Conservation (phyloP, 2,329 filamentous ascomycete genomes). For the Botrytis cinerea region DNA sequence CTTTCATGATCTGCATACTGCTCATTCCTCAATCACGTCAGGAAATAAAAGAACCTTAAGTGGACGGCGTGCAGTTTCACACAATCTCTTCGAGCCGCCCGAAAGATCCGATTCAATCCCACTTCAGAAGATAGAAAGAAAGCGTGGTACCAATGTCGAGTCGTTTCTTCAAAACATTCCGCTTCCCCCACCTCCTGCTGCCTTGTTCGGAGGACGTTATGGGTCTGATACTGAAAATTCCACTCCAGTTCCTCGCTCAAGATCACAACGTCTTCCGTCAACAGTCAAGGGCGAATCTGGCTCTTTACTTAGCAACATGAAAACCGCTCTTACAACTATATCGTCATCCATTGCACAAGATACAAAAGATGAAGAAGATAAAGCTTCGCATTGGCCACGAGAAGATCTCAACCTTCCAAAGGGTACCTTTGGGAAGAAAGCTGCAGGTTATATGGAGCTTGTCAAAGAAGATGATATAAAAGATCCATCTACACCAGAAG, state of each 20-base stretch:
- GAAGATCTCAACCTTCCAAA: constrained; percentile 5
- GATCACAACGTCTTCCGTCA: constrained; percentile 15
- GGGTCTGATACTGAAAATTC: constrained; percentile 9
- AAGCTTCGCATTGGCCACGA: constrained; percentile 17
- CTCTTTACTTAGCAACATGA: constrained; percentile 22
- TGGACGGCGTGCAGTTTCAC: constrained; percentile 16
- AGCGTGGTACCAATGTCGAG: constrained; percentile 15
- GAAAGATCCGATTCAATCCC: constrained; percentile 33
- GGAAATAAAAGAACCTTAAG: constrained; percentile 30
- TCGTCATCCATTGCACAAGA: constrained; percentile 23
- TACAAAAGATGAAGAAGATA: neutral
- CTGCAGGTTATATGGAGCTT: neutral
- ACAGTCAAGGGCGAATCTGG: neutral
- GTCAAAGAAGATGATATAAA: constrained; percentile 4
- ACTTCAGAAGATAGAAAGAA: constrained; percentile 27
- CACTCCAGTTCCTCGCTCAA: constrained; percentile 15
- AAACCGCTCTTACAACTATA: constrained; percentile 16
- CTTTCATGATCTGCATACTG: constrained; percentile 38
- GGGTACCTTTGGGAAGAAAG: constrained; percentile 11
- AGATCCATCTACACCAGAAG: constrained; percentile 12
- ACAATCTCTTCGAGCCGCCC: constrained; percentile 17
- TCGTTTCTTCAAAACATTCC: constrained; percentile 27
- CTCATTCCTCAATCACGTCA: constrained; percentile 39
- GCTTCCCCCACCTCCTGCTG: constrained; percentile 27
- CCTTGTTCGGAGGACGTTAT: constrained; percentile 16